phyloP scores from a whole-genome alignment of 1,284 basidiomycete species.

The Leccinum ponderosum region DNA sequence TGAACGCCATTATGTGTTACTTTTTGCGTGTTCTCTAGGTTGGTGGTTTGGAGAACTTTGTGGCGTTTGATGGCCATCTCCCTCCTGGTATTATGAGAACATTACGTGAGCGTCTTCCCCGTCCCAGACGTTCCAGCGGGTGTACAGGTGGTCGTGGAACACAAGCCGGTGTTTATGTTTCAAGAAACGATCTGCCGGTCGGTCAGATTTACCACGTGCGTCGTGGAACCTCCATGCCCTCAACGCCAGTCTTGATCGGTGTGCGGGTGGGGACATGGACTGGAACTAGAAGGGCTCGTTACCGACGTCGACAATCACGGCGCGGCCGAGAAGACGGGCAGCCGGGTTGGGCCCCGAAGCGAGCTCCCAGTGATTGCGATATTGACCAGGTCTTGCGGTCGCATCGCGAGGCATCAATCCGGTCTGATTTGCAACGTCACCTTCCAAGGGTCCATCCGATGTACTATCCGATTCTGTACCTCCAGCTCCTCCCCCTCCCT shows the following conservation, averaged over 20 bases:
- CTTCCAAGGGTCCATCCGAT: no score
- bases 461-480: no score
- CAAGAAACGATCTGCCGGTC: conserved; percentile 24
- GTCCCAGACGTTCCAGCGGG: conserved; percentile 24
- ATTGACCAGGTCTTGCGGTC: no score
- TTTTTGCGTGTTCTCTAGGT: conserved; percentile 10
- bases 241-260: background rate
- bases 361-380: no score
- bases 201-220: conserved; percentile 30
- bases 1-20: background rate
- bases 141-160: conserved; percentile 23
- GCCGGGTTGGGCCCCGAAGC: no score
- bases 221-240: background rate
- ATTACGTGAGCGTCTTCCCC: conserved; percentile 27
- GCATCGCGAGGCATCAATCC: no score
- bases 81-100: conserved; percentile 23
- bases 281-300: background rate
- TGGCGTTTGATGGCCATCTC: conserved; percentile 23
- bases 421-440: no score
- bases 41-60: conserved; percentile 26
- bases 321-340: no score
- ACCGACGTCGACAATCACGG: no score
- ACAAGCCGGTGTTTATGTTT: conserved; percentile 28
- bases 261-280: background rate
- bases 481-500: no score